Base-by-base conservation (phyloP, 2,329 filamentous ascomycete species). In the Fusarium ambrosium region DNA sequence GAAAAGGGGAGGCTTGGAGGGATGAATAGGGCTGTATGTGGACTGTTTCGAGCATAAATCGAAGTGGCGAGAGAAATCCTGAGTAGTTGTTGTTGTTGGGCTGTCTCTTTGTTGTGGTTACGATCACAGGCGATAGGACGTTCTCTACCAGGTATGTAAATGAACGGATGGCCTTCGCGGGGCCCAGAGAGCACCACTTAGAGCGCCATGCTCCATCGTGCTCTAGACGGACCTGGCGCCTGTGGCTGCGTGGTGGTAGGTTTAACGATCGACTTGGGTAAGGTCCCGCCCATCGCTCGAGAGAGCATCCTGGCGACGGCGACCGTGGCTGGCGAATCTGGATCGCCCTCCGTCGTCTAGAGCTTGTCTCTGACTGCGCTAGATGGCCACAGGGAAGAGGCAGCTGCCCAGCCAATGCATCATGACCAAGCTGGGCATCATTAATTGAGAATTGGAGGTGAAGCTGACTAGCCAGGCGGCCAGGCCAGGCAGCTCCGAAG, bases 351-450 rank as follows among this genome's bases (percentile, higher is more conserved):
- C 63, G 60, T 45, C 66, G 69, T 64, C 62, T 61, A 39, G 63
- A 70, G 51, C 63, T 71, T 60, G 61, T 53, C 48, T 41, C n/a
- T 60, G 55, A 62, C 14, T 43, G 32, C 72, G 62, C 72, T 41
- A 62, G 55, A 53, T 51, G 45, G 16, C 22, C 24, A 27, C 45
- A 51, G 24, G 24, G 16, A 51, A 51, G 45, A 51, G 24, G 45
- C 24, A 51, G 45, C 45, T 29, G 24, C 56, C 71, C 16, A 10
- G 48, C 69, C 62, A 61, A 73, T 64, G 64, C 72, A 75, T 63
- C 61, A 73, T 75, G 73, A 75, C 72, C 63, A 69, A 73, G 45
- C 56, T 39, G 39, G 61, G 53, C 73, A 75, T 75, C 73, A 75
- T 75, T 66, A 67, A 62, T 66, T 37, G 16, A 29, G 41, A 62